These are phyloP conservation scores for Mycena epipterygia DNA, from an alignment of 768 basidiomycete genomes.

Conservation along the genomic window DNA sequence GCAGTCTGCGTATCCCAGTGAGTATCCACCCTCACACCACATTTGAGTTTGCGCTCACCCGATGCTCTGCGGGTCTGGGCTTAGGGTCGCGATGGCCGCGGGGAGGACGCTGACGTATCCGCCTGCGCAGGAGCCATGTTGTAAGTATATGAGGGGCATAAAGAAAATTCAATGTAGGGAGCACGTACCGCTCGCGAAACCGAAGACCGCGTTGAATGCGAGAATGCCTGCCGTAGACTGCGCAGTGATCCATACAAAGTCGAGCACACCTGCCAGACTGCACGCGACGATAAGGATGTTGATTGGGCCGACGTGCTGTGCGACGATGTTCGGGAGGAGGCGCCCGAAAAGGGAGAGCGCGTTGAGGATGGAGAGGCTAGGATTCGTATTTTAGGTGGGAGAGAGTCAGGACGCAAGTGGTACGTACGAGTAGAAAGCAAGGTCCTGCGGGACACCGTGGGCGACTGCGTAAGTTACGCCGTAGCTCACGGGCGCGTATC, in stretches of 20 bases:
- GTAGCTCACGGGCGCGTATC: conserved; percentile 34
- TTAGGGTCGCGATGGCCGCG: conserved; percentile 6
- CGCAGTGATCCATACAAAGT: conserved; percentile 29
- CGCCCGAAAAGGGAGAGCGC: conserved; percentile 31
- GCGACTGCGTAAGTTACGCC: no score
- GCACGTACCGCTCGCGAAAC: conserved; percentile 34
- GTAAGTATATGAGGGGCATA: no score
- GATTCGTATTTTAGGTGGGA: background rate
- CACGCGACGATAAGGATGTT: conserved; percentile 32
- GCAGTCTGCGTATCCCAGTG: no score
- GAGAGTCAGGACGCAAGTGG: background rate
- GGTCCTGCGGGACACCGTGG: conserved; percentile 27
- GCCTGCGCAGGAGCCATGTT: no score
- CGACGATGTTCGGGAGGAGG: conserved; percentile 29
- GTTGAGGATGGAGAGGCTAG: conserved; percentile 35
- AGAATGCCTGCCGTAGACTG: conserved; percentile 22
- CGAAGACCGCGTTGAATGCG: conserved; percentile 33
- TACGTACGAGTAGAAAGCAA: conserved; percentile 36
- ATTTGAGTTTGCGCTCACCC: background rate
- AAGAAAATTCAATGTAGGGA: no score
- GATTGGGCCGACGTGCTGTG: conserved; percentile 29
- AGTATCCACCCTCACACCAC: no score
- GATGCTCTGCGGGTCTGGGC: background rate
- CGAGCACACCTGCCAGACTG: conserved; percentile 2
- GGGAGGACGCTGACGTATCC: conserved; percentile 23